Evolutionary conservation across 805 yeast species (phyloP), one percentile per base, ranked within the genome.

Genomic region (Candida alai): DNA sequence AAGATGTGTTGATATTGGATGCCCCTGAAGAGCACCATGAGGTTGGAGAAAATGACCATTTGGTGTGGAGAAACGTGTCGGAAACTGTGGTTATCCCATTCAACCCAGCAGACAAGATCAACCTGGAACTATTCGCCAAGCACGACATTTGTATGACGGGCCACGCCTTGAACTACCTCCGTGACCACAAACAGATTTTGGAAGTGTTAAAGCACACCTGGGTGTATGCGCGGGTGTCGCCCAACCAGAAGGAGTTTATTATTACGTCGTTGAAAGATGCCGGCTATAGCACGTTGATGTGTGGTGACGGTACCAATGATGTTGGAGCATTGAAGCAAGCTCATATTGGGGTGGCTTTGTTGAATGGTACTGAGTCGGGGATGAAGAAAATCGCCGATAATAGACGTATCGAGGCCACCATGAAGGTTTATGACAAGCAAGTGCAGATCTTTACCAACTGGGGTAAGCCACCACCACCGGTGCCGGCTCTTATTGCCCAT

Each of bases 281-380:
- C 57, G 96, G 96, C 17, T 93, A 90, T 63, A 83, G 78, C 54
- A 93, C 97, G 16, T 73, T 93, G 50, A 93, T 93, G 98, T 93
- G 98, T 65, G 98, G 98, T 71, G 98, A 93, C 65, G 98, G 98
- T 64, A 93, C 98, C n/a, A 93, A 93, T 56, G 98, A 93, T 70
- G 98, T 93, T 32, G 98, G 98, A 62, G 98, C 98, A 35, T 76
- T 93, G 64, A 93, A 93, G 61, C 97, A 93, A 68, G 97, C 98
- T 2, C 95, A 93, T 54, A 83, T 93, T 54, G 98, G 98, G 70
- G 85, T 93, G 56, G 98, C 98, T n/a, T 69, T 93, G 48, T 73
- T 93, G 58, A 93, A 93, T 53, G 98, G 97, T 64, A 89, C 98
- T 37, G 95, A 85, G 54, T 96, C 86, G 35, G 84, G 95, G 30